These are phyloP conservation scores for Saccharomycopsis crataegensis DNA, from an alignment of 1,139 yeast genomes.

Conservation along the genomic window DNA sequence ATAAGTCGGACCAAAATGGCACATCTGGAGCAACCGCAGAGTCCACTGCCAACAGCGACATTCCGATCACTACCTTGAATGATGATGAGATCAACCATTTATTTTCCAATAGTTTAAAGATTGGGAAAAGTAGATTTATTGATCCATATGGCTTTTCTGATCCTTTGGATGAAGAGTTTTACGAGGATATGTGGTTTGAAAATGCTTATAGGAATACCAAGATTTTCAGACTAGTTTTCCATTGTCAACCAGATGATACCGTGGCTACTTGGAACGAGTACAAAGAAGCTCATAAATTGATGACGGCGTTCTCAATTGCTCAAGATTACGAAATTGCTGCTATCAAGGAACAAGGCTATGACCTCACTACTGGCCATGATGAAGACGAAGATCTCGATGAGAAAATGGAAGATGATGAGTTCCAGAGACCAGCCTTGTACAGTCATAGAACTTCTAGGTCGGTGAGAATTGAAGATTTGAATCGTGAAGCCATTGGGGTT, in stretches of 20 bases:
- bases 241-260: conserved; percentile 88
- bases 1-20: not conserved
- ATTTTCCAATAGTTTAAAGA: conserved; percentile 32
- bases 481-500: conserved; percentile 30
- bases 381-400: conserved; percentile 1
- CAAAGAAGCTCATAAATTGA: conserved; percentile 55
- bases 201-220: conserved; percentile 80
- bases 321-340: conserved; percentile 35
- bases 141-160: conserved; percentile 89
- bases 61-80: conserved; percentile 42
- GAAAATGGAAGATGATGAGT: not conserved
- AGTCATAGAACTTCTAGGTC: conserved; percentile 15
- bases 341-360: conserved; percentile 18
- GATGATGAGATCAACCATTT: conserved; percentile 41
- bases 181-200: conserved; percentile 82
- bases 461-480: conserved; percentile 13
- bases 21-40: conserved; percentile 1
- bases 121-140: conserved; percentile 41
- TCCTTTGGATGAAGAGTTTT: conserved; percentile 72
- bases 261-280: conserved; percentile 88
- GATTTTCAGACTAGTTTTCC: conserved; percentile 77
- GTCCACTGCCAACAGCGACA: conserved; percentile 27
- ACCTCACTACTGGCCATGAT: not conserved
- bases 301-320: conserved; percentile 46
- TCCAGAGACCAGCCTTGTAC: conserved; percentile 3